Base-by-base conservation (phyloP, 139 green algal genomes). In the Axilococcus clingmanii region DNA sequence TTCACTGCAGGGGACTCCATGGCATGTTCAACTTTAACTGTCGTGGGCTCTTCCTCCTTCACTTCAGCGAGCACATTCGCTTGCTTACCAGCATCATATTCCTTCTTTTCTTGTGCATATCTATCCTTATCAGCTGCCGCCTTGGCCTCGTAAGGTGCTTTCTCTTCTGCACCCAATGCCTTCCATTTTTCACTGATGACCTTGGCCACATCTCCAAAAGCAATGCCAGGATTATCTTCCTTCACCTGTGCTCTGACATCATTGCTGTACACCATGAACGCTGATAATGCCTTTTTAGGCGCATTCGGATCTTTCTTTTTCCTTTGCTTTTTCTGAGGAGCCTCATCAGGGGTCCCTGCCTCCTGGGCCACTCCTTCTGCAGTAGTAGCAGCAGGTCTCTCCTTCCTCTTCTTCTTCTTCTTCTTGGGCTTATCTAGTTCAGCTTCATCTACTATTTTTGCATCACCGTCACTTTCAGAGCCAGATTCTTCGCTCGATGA, bases 231-330 rank as follows among this genome's bases (percentile, higher is more conserved):
- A 40, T 87, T 80, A 17, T 84, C 69, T 5, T 58, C 36, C 56
- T 77, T 81, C 19, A 91, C 55, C 33, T 66, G 34, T 4, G 67
- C 59, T 7, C 84, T 55, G 8, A 70, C 80, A 5, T 43, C 60
- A 30, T 73, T 79, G 29, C 63, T 78, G 61, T 86, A 95, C 67
- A 80, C 86, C 84, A 96, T 93, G 74, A 86, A 96, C 23, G 76
- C 81, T 2, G 72, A 82, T 22, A 91, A 52, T n/a, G 53, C 70
- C 12, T 72, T 71, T 63, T 96, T 94, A 49, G 87, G 87, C 5
- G 81, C 87, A 66, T 94, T 85, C 53, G 65, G 56, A 28, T 69
- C 76, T 53, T 79, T 68, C 71, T 65, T 74, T 55, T 71, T 72
- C 1, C 23, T 51, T 20, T 41, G 32, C 58, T 72, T 72, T 36